Conservation (phyloP, 2,329 filamentous ascomycete genomes). For the Aspergillus proliferans region DNA sequence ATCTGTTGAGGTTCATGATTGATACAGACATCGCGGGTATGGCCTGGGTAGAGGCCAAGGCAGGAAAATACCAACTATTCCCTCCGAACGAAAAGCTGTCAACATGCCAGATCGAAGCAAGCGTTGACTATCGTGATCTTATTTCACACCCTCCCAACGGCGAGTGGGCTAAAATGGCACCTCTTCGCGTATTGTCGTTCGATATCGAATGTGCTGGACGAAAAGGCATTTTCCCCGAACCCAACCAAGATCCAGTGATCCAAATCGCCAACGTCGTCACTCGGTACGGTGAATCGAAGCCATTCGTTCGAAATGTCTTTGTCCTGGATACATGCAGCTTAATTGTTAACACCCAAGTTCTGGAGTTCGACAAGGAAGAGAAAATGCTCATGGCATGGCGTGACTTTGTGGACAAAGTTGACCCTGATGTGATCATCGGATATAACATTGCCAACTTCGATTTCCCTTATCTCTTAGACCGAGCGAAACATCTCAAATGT, state of each 20-base stretch:
- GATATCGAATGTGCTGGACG: constrained; percentile 98
- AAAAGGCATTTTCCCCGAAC: constrained; percentile 94
- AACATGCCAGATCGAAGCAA: constrained; percentile 93
- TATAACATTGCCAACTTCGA: constrained; percentile 99
- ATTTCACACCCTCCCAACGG: constrained; percentile 83
- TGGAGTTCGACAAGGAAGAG: constrained; percentile 73
- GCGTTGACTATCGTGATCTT: constrained; percentile 73
- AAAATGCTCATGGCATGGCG: constrained; percentile 92
- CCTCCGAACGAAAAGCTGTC: constrained; percentile 65
- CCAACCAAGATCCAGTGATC: constrained; percentile 86
- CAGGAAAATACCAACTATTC: constrained; percentile 66
- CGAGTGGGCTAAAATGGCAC: constrained; percentile 98
- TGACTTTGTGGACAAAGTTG: constrained; percentile 79
- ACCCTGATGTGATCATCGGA: constrained; percentile 95
- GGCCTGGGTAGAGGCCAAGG: constrained; percentile 90
- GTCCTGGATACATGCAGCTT: constrained; percentile 85
- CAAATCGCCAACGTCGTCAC: constrained; percentile 97
- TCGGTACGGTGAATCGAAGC: constrained; percentile 87
- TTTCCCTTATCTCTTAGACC: constrained; percentile 88
- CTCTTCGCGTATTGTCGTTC: constrained; percentile 85
- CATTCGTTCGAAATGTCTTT: constrained; percentile 94
- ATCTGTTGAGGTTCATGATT: constrained; percentile 94
- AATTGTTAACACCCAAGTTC: constrained; percentile 90
- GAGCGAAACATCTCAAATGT: constrained; percentile 78
- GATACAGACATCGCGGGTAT: constrained; percentile 91